phyloP scores from a whole-genome alignment of 148 eudicot genomes.

The Vaccinium vitisidaea region DNA sequence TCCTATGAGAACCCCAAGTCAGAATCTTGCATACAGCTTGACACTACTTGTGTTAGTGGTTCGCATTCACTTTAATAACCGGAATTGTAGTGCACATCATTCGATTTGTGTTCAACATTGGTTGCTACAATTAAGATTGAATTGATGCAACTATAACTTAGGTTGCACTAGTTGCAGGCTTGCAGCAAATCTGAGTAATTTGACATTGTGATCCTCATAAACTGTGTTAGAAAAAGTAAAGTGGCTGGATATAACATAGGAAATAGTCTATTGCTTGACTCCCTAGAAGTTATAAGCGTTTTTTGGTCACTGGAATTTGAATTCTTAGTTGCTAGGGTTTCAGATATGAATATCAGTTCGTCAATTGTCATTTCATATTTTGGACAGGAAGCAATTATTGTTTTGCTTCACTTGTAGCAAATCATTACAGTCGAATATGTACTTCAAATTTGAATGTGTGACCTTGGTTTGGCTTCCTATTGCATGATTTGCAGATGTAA shows the following conservation, averaged over 20 bases:
- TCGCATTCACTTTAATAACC: background rate
- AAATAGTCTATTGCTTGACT: background rate
- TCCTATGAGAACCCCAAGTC: background rate
- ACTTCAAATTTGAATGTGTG: background rate
- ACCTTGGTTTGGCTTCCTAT: conserved; percentile 1
- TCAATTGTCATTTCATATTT: background rate
- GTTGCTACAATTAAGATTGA: background rate
- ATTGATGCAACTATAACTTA: background rate
- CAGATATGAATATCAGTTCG: background rate
- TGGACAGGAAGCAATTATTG: background rate
- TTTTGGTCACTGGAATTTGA: background rate
- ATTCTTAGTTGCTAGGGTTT: background rate
- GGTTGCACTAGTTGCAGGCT: background rate
- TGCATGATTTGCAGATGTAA: background rate
- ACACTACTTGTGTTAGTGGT: background rate
- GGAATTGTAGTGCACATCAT: background rate
- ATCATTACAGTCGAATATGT: background rate
- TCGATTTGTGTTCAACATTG: background rate
- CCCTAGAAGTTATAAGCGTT: background rate
- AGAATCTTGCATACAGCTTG: background rate
- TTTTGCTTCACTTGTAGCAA: background rate
- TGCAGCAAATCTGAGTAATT: background rate
- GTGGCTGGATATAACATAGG: background rate
- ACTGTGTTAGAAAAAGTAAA: background rate
- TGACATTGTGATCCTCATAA: background rate